Percentiles rank a stretch among this genome's conserved stretches.
Conservation (phyloP, 2,329 filamentous ascomycete genomes). For the Monosporascus sp. region DNA sequence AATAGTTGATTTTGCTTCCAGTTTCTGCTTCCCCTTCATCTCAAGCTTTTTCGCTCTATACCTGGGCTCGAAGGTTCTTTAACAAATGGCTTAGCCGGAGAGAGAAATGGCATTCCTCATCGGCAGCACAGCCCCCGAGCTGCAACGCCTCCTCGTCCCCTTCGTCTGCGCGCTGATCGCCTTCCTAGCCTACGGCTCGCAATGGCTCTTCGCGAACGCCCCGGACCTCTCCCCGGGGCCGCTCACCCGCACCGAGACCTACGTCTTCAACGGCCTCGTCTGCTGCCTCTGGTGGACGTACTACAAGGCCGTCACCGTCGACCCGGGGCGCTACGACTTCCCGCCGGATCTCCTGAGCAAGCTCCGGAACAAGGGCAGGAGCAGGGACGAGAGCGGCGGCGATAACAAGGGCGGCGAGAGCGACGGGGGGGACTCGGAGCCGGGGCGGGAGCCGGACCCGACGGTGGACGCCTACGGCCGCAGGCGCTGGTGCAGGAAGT, state of each 20-base stretch:
- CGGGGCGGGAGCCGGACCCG: neutral
- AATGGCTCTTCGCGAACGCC: constrained; percentile 61
- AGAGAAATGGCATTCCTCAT: constrained; percentile 26
- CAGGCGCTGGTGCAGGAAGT: constrained; percentile 68
- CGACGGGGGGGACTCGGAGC: neutral
- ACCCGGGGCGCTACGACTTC: constrained; percentile 52
- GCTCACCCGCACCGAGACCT: constrained; percentile 49
- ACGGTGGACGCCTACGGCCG: constrained; percentile 1
- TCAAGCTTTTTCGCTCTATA: too few relatives aligned
- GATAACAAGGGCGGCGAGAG: constrained; percentile 1
- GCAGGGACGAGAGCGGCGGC: constrained; percentile 15
- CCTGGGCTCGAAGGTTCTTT: too few relatives aligned
- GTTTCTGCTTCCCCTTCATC: too few relatives aligned
- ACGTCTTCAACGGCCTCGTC: constrained; percentile 63
- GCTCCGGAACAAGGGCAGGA: neutral
- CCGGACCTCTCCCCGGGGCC: constrained; percentile 56
- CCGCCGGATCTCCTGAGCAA: constrained; percentile 12
- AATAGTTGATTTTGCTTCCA: too few relatives aligned
- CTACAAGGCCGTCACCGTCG: constrained; percentile 52
- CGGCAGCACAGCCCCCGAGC: constrained; percentile 22
- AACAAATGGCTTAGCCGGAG: neutral
- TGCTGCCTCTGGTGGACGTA: constrained; percentile 65
- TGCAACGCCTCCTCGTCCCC: constrained; percentile 61
- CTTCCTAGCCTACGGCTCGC: constrained; percentile 68
- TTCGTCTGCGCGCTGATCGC: constrained; percentile 59